Percentiles rank a stretch among this genome's conserved stretches.
These are phyloP conservation scores for Ogataea pini DNA, from an alignment of 805 yeast species.

Conservation along the genomic window DNA sequence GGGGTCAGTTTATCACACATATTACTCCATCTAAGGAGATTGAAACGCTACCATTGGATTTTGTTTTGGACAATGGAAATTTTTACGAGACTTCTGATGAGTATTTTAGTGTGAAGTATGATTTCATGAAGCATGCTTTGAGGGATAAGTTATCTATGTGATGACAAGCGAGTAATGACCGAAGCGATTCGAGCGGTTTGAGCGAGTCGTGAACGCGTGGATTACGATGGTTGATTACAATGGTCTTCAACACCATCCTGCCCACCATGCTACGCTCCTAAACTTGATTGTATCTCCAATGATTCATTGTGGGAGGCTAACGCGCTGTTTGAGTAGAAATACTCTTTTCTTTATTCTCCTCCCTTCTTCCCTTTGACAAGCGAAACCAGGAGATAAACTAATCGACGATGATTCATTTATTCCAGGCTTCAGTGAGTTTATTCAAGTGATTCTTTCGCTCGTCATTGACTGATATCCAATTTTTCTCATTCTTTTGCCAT, in stretches of 20 bases:
- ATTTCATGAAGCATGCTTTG: slow-evolving; percentile 67
- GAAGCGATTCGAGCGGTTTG: no score
- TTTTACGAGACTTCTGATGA: slow-evolving; percentile 44
- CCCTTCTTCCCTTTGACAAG: neutral
- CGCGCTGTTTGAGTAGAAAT: no score
- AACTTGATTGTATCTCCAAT: no score
- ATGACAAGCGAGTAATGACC: neutral
- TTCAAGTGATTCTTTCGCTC: neutral
- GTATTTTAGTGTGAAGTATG: slow-evolving; percentile 49
- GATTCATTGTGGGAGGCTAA: no score
- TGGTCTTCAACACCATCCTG: no score
- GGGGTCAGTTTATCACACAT: slow-evolving; percentile 76
- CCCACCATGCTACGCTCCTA: no score
- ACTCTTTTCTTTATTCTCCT: no score
- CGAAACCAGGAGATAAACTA: neutral
- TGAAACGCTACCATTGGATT: slow-evolving; percentile 59
- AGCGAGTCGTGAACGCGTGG: neutral
- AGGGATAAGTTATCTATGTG: slow-evolving; percentile 37
- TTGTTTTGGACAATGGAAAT: slow-evolving; percentile 47
- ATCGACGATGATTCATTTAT: neutral
- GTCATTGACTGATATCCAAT: slow-evolving; percentile 1
- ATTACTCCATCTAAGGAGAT: slow-evolving; percentile 76
- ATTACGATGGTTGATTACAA: no score
- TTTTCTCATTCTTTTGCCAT: neutral
- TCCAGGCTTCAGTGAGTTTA: neutral